phyloP scores from a whole-genome alignment of 2,329 filamentous ascomycete species.

The Pseudogymnoascus destructans region DNA sequence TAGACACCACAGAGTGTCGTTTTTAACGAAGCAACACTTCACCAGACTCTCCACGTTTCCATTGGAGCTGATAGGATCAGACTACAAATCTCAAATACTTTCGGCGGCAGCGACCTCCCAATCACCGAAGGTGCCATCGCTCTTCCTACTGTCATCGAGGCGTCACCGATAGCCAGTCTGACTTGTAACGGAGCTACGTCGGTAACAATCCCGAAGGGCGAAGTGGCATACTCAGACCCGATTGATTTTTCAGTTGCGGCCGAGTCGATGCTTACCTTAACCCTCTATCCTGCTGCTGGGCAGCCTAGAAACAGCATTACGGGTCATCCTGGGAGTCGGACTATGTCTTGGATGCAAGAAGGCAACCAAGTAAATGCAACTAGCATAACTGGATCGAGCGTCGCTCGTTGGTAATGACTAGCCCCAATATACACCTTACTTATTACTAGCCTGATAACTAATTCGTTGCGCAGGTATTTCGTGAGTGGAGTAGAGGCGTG shows the following conservation, averaged over 20 bases:
- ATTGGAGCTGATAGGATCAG: slow-evolving; percentile 43
- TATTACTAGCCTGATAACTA: neutral
- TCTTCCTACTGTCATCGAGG: slow-evolving; percentile 40
- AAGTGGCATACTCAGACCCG: slow-evolving; percentile 47
- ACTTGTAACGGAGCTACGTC: slow-evolving; percentile 43
- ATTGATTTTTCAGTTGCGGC: slow-evolving; percentile 39
- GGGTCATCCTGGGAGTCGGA: slow-evolving; percentile 50
- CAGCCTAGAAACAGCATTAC: slow-evolving; percentile 46
- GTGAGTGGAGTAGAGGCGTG: slow-evolving; percentile 46
- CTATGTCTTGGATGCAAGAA: slow-evolving; percentile 44
- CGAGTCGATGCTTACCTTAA: slow-evolving; percentile 42
- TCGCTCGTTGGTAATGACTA: slow-evolving; percentile 28
- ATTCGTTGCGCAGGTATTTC: slow-evolving; percentile 38
- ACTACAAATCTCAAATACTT: slow-evolving; percentile 51
- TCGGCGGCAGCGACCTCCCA: slow-evolving; percentile 45
- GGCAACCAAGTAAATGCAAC: slow-evolving; percentile 42
- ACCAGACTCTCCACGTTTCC: slow-evolving; percentile 51
- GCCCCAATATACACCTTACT: neutral
- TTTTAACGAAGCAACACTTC: slow-evolving; percentile 49
- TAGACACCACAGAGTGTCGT: slow-evolving; percentile 31
- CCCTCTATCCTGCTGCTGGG: slow-evolving; percentile 42
- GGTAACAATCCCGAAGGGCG: slow-evolving; percentile 41
- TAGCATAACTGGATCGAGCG: slow-evolving; percentile 25
- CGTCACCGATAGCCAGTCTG: slow-evolving; percentile 37
- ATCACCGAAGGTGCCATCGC: slow-evolving; percentile 47